Evolutionary conservation across 192 early-diverging fungal genomes (phyloP).

Genomic region (Dimargaris cristalligena): DNA sequence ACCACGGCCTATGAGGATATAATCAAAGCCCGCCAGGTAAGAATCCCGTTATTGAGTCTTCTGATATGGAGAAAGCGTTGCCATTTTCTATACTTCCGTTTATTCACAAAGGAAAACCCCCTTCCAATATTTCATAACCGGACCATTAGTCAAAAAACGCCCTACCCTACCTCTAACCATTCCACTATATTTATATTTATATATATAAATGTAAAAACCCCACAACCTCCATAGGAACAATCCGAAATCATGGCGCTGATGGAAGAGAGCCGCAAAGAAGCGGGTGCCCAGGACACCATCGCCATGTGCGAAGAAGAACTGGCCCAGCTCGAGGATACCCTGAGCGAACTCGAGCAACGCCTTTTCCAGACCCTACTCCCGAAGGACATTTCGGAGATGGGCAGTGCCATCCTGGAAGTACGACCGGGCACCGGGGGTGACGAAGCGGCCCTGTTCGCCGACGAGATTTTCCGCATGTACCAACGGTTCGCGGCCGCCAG

Average conservation of each 20-base stretch:
- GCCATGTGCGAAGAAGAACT: constrained; percentile 47
- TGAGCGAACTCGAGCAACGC: constrained; percentile 31
- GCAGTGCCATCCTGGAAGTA: constrained; percentile 54
- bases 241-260: neutral
- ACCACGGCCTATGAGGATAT: no score
- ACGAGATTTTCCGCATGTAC: constrained; percentile 58
- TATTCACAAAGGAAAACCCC: neutral
- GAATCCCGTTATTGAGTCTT: neutral
- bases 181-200: no score
- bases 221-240: neutral
- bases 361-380: constrained; percentile 41
- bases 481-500: constrained; percentile 39
- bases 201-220: neutral
- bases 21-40: no score
- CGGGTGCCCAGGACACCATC: constrained; percentile 30
- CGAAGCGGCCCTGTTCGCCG: constrained; percentile 58
- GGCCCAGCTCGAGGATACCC: constrained; percentile 18
- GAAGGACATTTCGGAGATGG: constrained; percentile 49
- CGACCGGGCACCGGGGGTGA: constrained; percentile 63
- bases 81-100: neutral
- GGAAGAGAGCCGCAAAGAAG: neutral
- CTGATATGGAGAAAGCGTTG: neutral
- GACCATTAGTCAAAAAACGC: neutral
- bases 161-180: neutral
- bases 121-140: neutral